Evolutionary conservation across 2,329 filamentous ascomycete species (phyloP), one percentile per base, ranked within the genome.

Genomic region (Falciphora oryzae): DNA sequence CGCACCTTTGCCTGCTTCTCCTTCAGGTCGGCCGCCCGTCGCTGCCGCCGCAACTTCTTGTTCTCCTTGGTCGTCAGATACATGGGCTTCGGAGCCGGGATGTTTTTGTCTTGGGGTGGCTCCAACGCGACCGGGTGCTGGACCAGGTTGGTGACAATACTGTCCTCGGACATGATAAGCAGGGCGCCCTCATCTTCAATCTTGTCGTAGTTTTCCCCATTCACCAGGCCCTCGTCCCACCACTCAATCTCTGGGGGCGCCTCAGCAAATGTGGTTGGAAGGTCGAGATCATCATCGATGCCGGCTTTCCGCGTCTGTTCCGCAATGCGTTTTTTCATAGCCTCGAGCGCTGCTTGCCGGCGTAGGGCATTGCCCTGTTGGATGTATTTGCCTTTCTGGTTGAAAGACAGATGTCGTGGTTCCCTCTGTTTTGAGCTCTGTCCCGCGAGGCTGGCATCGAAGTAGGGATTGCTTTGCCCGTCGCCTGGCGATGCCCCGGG

Each of bases 1-100:
- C 94, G 86, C 67, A 98, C 95, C 80, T 99, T 98, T 53, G 94
- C 93, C 77, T 99, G 95, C 73, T 93, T 89, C 77, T 99, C 96
- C 75, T 98, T 98, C 68, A 96, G 81, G 68, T 97, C 92, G 57
- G 91, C 93, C 86, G 94, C 94, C 68, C 96, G 88, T 64, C 92
- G 88, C 76, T 97, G 93, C 53, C 95, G 86, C 63, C 95, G 90
- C 65, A 96, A 81, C 76, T 98, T 98, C 63, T 91, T 90, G 76
- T 94, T 92, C 78, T 99, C 96, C 73, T 92, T 93, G 11, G 88
- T 82, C 1, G 96, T 99, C 64, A 99, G 84, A 75, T 91, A 96
- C 88, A 98, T 93, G 5, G 95, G 88, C 75, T 98, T 97, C 18
- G 91, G 85, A 25, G 85, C 81, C 1, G 92, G 89, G 18, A 87